Evolutionary conservation across 192 early-diverging fungal species (phyloP), one percentile per base, ranked within the genome.

Genomic region (Kickxella alabastrina): DNA sequence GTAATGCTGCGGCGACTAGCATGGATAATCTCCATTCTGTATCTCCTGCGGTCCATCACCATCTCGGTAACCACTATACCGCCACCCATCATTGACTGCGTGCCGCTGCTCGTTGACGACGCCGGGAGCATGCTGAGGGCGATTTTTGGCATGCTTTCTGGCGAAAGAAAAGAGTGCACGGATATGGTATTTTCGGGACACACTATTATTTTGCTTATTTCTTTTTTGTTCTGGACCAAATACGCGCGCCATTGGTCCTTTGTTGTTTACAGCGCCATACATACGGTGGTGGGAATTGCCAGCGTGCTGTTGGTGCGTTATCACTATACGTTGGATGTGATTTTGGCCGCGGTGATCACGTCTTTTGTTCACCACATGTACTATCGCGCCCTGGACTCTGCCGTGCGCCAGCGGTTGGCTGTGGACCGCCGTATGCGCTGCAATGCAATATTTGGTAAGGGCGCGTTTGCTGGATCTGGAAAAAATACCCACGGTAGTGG

Each of bases 111-210:
- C 27, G 35, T 60, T 22, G 19, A 46, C 31, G 44, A 56, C 39
- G 2, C 43, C 31, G 13, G 46, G 43, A 46, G 57, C 1, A 31
- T 61, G 36, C 10, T 53, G 2, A 37, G 22, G 13, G 45, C 65
- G 10, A 37, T 68, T 14, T 58, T 49, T 4, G 50, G 44, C 5
- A 65, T 65, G 36, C 48, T 66, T 27, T 64, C 63, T 14, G 79
- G 79, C 3, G 25, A 59, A 36, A 45, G 52, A 14, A 59, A 65
- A 37, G 72, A 68, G 17, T 84, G 82, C 59, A 79, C 80, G 5
- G 79, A 84, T 63, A 79, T 78, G 48, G 72, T 84, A 28, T 84
- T 78, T 38, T 82, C 80, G 19, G 82, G 82, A 7, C 82, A 84
- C 51, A 82, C 82, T 0, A 62, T 65, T 2, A 46, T 82, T 8